Base-by-base conservation (phyloP, 169 alveolate species). In the Plasmodium cynomolgi region DNA sequence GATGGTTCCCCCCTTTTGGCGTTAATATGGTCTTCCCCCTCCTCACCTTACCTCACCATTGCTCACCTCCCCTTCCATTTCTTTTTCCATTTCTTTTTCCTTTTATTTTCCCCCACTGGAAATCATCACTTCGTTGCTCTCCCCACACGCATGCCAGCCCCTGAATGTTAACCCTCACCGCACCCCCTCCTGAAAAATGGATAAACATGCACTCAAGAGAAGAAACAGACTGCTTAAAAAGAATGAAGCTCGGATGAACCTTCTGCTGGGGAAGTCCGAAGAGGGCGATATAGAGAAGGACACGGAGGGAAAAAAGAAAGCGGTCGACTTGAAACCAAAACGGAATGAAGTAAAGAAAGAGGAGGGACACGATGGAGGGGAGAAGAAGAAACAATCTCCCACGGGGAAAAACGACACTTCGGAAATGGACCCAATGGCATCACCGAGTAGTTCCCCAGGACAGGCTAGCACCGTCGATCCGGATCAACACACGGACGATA, bases 191-290 rank as follows among this genome's bases (percentile, higher is more conserved):
- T 15, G 6, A 0, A 90, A 81, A 90, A 90, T 90, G 94, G 94
- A 90, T 47, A 81, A 79, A n/a, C 29, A 81, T 26, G 71, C 91
- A 11, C 31, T 86, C 13, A 90, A 31, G 37, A 80, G 94, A 81
- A 62, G 94, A 90, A 71, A 80, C 54, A 90, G 91, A 68, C 37
- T 90, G 23, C 94, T 90, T 44, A 58, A 81, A 90, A 90, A 90
- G 73, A 90, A 81, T 81, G 83, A 90, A 81, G 90, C 82, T 17
- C 81, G 94, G 26, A 90, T 90, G 94, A 81, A 71, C 15, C 74
- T 81, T 17, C 47, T 90, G 34, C 74, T 90, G 6, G 94, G 94
- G 7, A 90, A 34, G 54, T 20, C 81, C 9, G 39, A 71, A 68
- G 68, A 34, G 68, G 81, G 23, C 31, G 26, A 83, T 39, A 34